Percentiles rank a stretch among this genome's conserved stretches.
phyloP scores from a whole-genome alignment of 1,139 yeast genomes.

The Sugiyamaella japonica region DNA sequence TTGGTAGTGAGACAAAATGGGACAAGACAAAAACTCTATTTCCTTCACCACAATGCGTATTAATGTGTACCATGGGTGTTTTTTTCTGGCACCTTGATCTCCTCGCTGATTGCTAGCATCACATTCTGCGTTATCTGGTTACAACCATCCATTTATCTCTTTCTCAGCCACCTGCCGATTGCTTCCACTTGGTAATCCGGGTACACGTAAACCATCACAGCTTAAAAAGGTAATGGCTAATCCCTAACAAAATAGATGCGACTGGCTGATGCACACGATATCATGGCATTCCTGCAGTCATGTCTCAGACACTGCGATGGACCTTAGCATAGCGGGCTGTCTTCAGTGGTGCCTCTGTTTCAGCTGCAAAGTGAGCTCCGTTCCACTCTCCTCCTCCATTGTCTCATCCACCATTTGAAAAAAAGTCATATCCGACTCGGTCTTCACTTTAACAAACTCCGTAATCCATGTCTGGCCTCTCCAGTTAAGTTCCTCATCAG shows the following conservation, averaged over 20 bases:
- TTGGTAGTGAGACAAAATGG: not conserved
- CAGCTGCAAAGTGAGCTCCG: not conserved
- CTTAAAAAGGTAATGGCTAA: slow-evolving; percentile 1
- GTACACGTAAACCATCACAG: not conserved
- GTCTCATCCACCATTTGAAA: not conserved
- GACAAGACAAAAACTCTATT: not conserved
- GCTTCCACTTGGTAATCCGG: not conserved
- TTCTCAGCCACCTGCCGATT: not conserved
- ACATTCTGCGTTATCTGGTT: not conserved
- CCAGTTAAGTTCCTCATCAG: slow-evolving; percentile 8
- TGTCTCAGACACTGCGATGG: not conserved
- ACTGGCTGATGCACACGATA: slow-evolving; percentile 4
- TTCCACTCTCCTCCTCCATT: not conserved
- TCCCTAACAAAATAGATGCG: not conserved
- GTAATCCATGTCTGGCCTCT: slow-evolving; percentile 5
- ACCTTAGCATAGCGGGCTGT: not conserved
- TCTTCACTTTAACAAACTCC: not conserved
- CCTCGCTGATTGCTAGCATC: too few relatives aligned
- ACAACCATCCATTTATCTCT: not conserved
- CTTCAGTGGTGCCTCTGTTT: not conserved
- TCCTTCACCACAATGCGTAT: not conserved
- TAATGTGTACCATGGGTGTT: too few relatives aligned
- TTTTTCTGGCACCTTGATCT: too few relatives aligned
- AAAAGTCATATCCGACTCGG: not conserved
- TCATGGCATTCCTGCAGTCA: not conserved